Base-by-base conservation (phyloP, 2,329 filamentous ascomycete species). In the Aspergillus intermedius region DNA sequence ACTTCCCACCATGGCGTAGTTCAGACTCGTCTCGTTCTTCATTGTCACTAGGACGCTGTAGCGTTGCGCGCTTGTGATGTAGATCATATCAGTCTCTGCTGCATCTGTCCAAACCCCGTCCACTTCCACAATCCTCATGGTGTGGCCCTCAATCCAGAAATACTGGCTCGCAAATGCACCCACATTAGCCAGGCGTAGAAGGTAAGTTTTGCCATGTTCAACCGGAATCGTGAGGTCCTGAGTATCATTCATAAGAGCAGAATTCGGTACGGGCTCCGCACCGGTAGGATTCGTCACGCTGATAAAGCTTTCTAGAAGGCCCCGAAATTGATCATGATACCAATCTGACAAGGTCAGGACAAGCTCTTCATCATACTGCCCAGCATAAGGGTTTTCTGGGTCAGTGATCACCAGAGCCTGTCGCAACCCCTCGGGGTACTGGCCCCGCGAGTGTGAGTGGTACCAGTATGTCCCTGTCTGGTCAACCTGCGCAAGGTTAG, bases 111-210 rank as follows among this genome's bases (percentile, higher is more conserved):
- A 87, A 13, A 87, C 74, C 10, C 84, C 85, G 60, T 88, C 85
- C 1, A 87, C 80, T 63, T 88, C 84, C 25, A 88, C 76, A 46
- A 88, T 80, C 19, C 73, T 77, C 69, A 88, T 80, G 32, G 78
- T 82, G 46, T 75, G 71, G 37, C 61, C 67, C 51, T 74, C 69
- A 41, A 75, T 68, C 48, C 63, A 72, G 46, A 77, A 65, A 53
- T 73, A 72, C 53, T 75, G 73, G 32, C 66, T 68, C 3, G 69
- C 70, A 67, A 88, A 88, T 12, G 84, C 85, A 19, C 82, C 85
- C 12, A 88, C 81, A 60, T 88, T 88, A 57, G 87, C 74, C 54
- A 88, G 72, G 28, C 83, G 81, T 58, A 91, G 76, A 10, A 87
- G 71, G 51, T 90, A 89, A 0, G 82, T 89, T 57, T 79, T 86